Percentiles rank a stretch among this genome's conserved stretches.
Evolutionary conservation across 2,329 filamentous ascomycete genomes (phyloP).

Genomic region (Rhynchosporium graminicola): DNA sequence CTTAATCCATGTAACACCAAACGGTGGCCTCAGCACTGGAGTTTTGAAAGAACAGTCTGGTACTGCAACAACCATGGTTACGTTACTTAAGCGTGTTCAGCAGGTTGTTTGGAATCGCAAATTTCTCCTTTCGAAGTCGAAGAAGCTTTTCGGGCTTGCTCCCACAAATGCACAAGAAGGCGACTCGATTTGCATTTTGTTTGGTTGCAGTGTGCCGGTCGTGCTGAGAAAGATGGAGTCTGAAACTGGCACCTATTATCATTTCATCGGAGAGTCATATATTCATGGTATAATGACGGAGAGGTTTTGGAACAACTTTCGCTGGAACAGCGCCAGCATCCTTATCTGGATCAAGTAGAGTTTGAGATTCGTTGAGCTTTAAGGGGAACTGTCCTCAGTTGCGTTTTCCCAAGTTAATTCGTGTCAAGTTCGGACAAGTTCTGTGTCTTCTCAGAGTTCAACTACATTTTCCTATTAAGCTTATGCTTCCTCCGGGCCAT

Average conservation of each 20-base stretch:
- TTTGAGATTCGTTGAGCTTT: background rate
- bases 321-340: background rate
- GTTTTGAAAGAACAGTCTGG: conserved; percentile 1
- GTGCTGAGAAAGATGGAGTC: conserved; percentile 16
- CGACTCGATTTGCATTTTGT: conserved; percentile 31
- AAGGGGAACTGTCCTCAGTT: background rate
- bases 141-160: conserved; percentile 17
- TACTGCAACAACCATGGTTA: conserved; percentile 15
- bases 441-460: too few species aligned
- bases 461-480: too few species aligned
- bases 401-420: background rate
- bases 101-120: conserved; percentile 22
- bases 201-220: conserved; percentile 33
- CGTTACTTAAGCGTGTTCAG: conserved; percentile 23
- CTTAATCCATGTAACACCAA: background rate
- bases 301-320: background rate
- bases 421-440: background rate
- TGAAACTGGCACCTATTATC: background rate
- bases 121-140: conserved; percentile 15
- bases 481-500: background rate
- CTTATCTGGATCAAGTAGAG: background rate
- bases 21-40: conserved; percentile 19
- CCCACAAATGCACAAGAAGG: conserved; percentile 7
- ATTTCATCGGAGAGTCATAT: conserved; percentile 31
- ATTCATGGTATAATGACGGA: conserved; percentile 31